Evolutionary conservation across 495 filamentous ascomycete species (phyloP).

Genomic region (Aspergillus ellipticus): DNA sequence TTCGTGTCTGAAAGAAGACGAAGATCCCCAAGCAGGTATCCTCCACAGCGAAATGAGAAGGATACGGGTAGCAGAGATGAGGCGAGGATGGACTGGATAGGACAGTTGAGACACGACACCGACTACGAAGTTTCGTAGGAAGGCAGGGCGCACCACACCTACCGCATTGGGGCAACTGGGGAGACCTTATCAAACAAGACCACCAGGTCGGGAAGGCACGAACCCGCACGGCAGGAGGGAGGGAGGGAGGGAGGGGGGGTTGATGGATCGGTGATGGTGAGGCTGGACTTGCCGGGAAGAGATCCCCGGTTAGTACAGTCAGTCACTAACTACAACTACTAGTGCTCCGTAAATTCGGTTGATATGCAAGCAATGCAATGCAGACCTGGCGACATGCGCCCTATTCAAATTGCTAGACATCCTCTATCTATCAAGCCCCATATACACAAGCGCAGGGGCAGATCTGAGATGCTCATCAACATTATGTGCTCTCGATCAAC

Average conservation of each 20-base stretch:
- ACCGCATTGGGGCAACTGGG: neutral
- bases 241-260: neutral
- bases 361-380: neutral
- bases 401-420: neutral
- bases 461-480: neutral
- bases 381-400: neutral
- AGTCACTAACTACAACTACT: too few species aligned
- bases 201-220: neutral
- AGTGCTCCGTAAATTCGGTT: too few species aligned
- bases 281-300: too few species aligned
- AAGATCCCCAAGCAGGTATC: conserved; percentile 2
- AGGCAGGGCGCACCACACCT: neutral
- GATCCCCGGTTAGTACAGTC: too few species aligned
- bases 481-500: conserved; percentile 8
- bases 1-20: conserved; percentile 7
- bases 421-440: neutral
- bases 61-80: neutral
- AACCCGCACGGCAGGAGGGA: neutral
- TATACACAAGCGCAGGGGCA: neutral
- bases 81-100: neutral
- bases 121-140: too few species aligned
- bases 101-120: too few species aligned
- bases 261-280: too few species aligned
- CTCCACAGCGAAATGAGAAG: neutral
- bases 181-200: too few species aligned